A percentile compares a stretch with the other conserved stretches of the same genome.
These are phyloP conservation scores for Nasturtium officinale DNA, from an alignment of 345 rosid species.

Conservation along the genomic window DNA sequence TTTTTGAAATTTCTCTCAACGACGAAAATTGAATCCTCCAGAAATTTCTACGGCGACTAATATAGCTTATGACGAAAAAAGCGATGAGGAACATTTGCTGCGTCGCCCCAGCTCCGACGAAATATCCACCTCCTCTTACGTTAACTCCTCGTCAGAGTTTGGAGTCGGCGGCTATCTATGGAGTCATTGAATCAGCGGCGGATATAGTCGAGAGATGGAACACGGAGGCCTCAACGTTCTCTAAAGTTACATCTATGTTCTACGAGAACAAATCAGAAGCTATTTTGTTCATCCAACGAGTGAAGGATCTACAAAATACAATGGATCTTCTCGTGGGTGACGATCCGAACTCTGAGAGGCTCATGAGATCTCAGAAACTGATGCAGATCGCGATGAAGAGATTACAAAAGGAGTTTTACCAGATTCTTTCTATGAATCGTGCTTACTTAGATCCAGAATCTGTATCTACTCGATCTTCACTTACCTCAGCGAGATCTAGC, in stretches of 20 bases:
- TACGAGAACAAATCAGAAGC: constrained; percentile 62
- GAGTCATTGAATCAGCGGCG: constrained; percentile 49
- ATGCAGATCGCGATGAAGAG: constrained; percentile 74
- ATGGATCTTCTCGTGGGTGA: constrained; percentile 52
- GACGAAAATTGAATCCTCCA: not conserved
- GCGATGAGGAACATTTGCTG: constrained; percentile 51
- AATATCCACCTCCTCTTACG: constrained; percentile 20
- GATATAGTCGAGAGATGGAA: constrained; percentile 57
- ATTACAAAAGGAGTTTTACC: constrained; percentile 77
- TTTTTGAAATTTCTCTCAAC: not conserved
- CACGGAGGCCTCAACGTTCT: constrained; percentile 49
- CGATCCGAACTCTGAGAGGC: constrained; percentile 47
- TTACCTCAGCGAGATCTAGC: constrained; percentile 60
- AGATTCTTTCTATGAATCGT: constrained; percentile 64
- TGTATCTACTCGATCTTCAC: constrained; percentile 63
- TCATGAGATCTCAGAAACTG: constrained; percentile 53
- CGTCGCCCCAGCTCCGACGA: constrained; percentile 36
- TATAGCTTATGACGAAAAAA: constrained; percentile 31
- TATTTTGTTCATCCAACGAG: constrained; percentile 54
- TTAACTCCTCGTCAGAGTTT: constrained; percentile 38
- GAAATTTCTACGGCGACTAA: not conserved
- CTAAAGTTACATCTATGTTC: constrained; percentile 53
- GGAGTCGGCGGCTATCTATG: constrained; percentile 38
- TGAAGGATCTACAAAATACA: constrained; percentile 55
- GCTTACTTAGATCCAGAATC: constrained; percentile 75